phyloP scores from a whole-genome alignment of 768 basidiomycete species.

The Pulveroboletus sp. region DNA sequence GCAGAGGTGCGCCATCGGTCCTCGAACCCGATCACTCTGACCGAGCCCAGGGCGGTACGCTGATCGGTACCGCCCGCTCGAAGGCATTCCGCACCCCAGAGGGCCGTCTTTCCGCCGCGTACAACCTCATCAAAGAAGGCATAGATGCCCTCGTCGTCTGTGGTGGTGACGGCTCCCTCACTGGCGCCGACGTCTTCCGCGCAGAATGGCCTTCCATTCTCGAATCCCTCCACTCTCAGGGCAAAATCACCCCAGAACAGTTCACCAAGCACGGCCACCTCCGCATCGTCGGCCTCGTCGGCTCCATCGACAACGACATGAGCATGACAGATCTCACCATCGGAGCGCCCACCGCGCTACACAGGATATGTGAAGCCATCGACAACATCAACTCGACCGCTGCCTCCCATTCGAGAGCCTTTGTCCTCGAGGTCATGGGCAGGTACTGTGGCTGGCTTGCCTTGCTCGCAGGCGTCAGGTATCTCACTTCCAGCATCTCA shows the following conservation, averaged over 20 bases:
- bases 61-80: conserved; percentile 92
- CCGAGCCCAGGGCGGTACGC: conserved; percentile 72
- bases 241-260: conserved; percentile 78
- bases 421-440: conserved; percentile 99
- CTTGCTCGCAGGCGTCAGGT: conserved; percentile 88
- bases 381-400: conserved; percentile 99
- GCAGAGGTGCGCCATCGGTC: conserved; percentile 56
- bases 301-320: conserved; percentile 99
- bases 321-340: conserved; percentile 96
- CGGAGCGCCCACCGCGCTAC: conserved; percentile 91
- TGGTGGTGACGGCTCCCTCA: conserved; percentile 95
- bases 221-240: conserved; percentile 56
- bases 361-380: conserved; percentile 95
- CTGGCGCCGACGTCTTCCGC: conserved; percentile 92
- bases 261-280: conserved; percentile 72
- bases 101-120: conserved; percentile 83
- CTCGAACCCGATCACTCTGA: not conserved
- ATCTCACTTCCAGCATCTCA: conserved; percentile 21
- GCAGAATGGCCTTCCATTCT: conserved; percentile 92
- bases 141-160: conserved; percentile 97
- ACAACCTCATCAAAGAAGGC: conserved; percentile 92
- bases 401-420: conserved; percentile 91
- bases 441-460: conserved; percentile 99
- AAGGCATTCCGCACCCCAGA: conserved; percentile 79
- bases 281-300: conserved; percentile 96